Evolutionary conservation across 1,284 basidiomycete genomes (phyloP), one percentile per base, ranked within the genome.

Genomic region (Puccinia triticina): DNA sequence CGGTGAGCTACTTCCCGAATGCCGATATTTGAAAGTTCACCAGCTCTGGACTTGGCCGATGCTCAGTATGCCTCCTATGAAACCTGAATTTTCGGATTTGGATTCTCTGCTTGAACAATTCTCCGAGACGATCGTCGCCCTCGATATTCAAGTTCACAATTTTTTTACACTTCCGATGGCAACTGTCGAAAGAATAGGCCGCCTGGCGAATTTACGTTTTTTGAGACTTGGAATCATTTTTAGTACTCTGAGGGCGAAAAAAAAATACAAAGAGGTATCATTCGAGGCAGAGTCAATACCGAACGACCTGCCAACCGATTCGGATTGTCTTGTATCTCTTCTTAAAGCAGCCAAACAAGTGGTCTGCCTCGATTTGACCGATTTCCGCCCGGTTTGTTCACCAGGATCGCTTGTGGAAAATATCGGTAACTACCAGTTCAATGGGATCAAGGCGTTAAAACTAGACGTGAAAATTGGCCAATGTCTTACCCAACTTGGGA

Each of bases 221-320:
- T 23, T 69, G 10, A 69, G n/a, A 23, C 43, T 69, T 48, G 43
- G 66, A 46, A 69, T 69, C n/a, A n/a, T n/a, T n/a, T n/a, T n/a
- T n/a, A n/a, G n/a, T n/a, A n/a, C n/a, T n/a, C n/a, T n/a, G n/a
- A n/a, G n/a, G n/a, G n/a, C n/a, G n/a, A n/a, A n/a, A n/a, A n/a
- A n/a, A n/a, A n/a, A n/a, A n/a, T n/a, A n/a, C n/a, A n/a, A n/a
- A n/a, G n/a, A n/a, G n/a, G n/a, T n/a, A n/a, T n/a, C n/a, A n/a
- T n/a, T n/a, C n/a, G n/a, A n/a, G n/a, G n/a, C n/a, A n/a, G 16
- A n/a, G 14, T 18, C 21, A 3, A 21, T 67, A 4, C 18, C 40
- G 12, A 3, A n/a, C 21, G 23, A 26, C 37, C 21, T 67, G 23
- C 40, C 66, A 43, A 43, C 18, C 3, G 66, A 69, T 48, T 48